Evolutionary conservation across 768 basidiomycete species (phyloP).

Genomic region (Tylopilus sp.): DNA sequence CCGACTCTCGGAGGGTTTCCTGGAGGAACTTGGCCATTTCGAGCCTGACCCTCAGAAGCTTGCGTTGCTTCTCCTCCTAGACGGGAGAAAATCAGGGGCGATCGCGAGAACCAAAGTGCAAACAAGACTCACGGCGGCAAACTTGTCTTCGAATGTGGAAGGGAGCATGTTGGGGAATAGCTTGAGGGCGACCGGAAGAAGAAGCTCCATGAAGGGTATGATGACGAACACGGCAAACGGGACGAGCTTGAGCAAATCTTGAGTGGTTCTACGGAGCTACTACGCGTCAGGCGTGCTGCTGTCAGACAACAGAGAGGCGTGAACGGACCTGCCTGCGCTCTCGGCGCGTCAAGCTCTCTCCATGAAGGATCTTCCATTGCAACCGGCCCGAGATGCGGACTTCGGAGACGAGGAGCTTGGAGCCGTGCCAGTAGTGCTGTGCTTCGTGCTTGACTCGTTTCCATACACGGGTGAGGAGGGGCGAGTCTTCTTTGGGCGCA

Average conservation of each 20-base stretch:
- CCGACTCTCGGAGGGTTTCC: slow-evolving; percentile 93
- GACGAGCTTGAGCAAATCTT: slow-evolving; percentile 87
- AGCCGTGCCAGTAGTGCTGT: slow-evolving; percentile 94
- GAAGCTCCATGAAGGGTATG: slow-evolving; percentile 97
- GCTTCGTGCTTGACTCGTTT: slow-evolving; percentile 94
- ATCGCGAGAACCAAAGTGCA: background rate
- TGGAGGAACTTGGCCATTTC: slow-evolving; percentile 77
- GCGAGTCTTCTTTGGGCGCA: slow-evolving; percentile 42
- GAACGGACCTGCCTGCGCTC: slow-evolving; percentile 82
- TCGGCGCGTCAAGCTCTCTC: slow-evolving; percentile 85
- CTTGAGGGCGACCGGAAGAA: slow-evolving; percentile 93
- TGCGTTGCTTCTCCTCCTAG: slow-evolving; percentile 96
- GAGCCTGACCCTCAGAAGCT: slow-evolving; percentile 66
- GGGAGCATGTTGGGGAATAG: slow-evolving; percentile 99
- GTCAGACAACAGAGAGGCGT: background rate
- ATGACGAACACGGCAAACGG: slow-evolving; percentile 94
- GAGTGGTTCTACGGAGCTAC: slow-evolving; percentile 89
- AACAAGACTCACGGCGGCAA: slow-evolving; percentile 64
- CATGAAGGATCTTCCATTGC: slow-evolving; percentile 90
- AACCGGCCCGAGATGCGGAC: slow-evolving; percentile 85
- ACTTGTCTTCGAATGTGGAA: slow-evolving; percentile 97
- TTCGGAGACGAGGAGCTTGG: slow-evolving; percentile 91
- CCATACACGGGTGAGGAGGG: slow-evolving; percentile 69
- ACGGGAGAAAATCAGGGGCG: background rate
- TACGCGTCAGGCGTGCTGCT: slow-evolving; percentile 4